Evolutionary conservation across 768 basidiomycete species (phyloP).

Genomic region (Daedaleopsis nitida): DNA sequence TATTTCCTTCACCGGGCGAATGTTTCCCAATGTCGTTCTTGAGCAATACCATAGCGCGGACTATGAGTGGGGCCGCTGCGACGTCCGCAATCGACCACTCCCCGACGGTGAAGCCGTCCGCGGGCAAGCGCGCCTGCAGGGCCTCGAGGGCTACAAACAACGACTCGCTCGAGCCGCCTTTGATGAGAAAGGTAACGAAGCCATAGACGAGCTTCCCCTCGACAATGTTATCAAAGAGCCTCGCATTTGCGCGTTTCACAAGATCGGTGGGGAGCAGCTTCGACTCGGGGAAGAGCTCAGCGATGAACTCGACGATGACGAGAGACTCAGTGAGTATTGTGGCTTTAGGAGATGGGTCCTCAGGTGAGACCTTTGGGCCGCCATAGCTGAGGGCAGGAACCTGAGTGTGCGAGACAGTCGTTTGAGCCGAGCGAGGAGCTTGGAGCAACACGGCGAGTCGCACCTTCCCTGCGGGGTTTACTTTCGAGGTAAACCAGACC

Average conservation of each 20-base stretch:
- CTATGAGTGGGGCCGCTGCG: conserved; percentile 59
- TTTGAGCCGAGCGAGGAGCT: conserved; percentile 33
- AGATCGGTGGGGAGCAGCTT: conserved; percentile 54
- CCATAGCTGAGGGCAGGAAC: conserved; percentile 60
- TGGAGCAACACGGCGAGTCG: conserved; percentile 33
- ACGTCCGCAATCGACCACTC: conserved; percentile 62
- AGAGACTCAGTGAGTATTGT: conserved; percentile 63
- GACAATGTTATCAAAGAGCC: conserved; percentile 59
- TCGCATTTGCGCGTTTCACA: conserved; percentile 53
- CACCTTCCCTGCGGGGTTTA: conserved; percentile 69
- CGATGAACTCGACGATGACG: conserved; percentile 64
- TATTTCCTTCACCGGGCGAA: conserved; percentile 46
- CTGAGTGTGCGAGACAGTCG: conserved; percentile 53
- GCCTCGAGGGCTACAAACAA: conserved; percentile 45
- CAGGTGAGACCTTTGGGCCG: conserved; percentile 56
- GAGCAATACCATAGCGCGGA: conserved; percentile 43
- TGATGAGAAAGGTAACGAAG: conserved; percentile 46
- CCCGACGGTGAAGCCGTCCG: conserved; percentile 44
- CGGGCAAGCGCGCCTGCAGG: conserved; percentile 52
- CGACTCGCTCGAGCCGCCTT: conserved; percentile 46
- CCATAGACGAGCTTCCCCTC: conserved; percentile 45
- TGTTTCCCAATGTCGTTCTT: conserved; percentile 58
- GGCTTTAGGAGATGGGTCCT: conserved; percentile 58
- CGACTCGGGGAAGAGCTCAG: conserved; percentile 53
- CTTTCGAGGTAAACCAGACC: conserved; percentile 61